A percentile compares a stretch with the other conserved stretches of the same genome.
These are phyloP conservation scores for Plenodomus lindquistii DNA, from an alignment of 2,329 filamentous ascomycete species.

Conservation along the genomic window DNA sequence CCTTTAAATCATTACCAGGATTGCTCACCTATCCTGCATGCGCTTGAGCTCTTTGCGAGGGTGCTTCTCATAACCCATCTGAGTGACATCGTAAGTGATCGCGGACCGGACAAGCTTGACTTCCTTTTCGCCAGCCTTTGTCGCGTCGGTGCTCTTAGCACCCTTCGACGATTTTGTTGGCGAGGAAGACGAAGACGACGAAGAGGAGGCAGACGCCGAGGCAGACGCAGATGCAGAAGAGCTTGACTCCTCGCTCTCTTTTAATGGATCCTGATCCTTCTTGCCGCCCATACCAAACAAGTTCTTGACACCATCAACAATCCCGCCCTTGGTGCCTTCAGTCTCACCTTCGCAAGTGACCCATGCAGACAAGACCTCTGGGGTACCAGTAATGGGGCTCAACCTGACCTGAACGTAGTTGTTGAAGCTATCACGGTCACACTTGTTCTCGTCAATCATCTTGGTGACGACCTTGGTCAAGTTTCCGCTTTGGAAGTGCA, in stretches of 20 bases:
- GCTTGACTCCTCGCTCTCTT: conserved; percentile 53
- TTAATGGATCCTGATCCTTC: conserved; percentile 76
- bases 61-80: conserved; percentile 57
- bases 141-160: conserved; percentile 53
- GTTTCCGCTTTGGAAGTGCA: conserved; percentile 76
- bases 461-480: conserved; percentile 80
- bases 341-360: conserved; percentile 84
- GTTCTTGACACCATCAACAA: conserved; percentile 94
- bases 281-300: conserved; percentile 92
- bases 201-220: conserved; percentile 48
- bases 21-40: conserved; percentile 60
- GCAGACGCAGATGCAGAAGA: neutral
- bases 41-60: conserved; percentile 62
- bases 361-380: conserved; percentile 73
- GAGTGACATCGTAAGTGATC: conserved; percentile 51
- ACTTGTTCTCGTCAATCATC: conserved; percentile 78
- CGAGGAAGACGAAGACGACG: conserved; percentile 50
- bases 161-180: conserved; percentile 51
- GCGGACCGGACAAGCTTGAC: conserved; percentile 58
- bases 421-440: conserved; percentile 73
- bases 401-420: conserved; percentile 80
- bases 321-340: conserved; percentile 71
- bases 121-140: conserved; percentile 52
- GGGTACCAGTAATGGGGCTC: conserved; percentile 73
- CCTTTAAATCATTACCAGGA: neutral